Evolutionary conservation across 2,329 filamentous ascomycete species (phyloP), one percentile per base, ranked within the genome.

Genomic region (Paecilomyces sp.): DNA sequence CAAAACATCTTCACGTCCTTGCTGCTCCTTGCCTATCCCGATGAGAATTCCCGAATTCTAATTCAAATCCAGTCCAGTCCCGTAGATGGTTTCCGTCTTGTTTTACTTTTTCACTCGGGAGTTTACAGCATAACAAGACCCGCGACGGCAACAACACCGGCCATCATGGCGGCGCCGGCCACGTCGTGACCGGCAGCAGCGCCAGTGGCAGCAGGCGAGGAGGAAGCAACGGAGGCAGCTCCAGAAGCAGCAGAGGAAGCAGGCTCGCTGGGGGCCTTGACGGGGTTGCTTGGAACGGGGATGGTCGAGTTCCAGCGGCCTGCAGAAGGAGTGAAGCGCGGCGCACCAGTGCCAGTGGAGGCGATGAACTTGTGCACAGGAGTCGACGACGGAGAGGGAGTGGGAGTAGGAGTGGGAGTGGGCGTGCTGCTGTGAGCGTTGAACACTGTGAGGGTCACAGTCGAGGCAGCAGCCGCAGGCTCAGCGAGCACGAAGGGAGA

Each of bases 51-150:
- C 15, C 36, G 13, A 18, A 18, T 22, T 18, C 3, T 6, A 15
- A 41, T 41, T n/a, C 36, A 41, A 41, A n/a, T n/a, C 36, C 36
- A 31, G 36, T 41, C 36, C 36, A 41, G n/a, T 18, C 36, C 36
- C 36, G 13, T 41, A 41, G 7, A 41, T 9, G 30, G 6, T 31
- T 41, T 41, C 15, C 13, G n/a, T 18, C 36, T n/a, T 15, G 36
- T 41, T 41, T 18, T 31, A 31, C 30, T 31, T 31, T 31, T 31
- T 31, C 30, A 41, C 36, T 18, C 3, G 30, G 24, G 18, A 54
- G 52, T 56, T 66, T 72, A 77, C 51, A 75, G 64, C 62, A 76
- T 57, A n/a, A 70, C 58, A 30, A 73, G 55, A 24, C 72, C 72
- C n/a, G 68, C 70, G 51, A 70, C 63, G 53, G 68, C 72, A 41